Evolutionary conservation across 768 basidiomycete species (phyloP).

Genomic region (Fistulinella prunicolor): DNA sequence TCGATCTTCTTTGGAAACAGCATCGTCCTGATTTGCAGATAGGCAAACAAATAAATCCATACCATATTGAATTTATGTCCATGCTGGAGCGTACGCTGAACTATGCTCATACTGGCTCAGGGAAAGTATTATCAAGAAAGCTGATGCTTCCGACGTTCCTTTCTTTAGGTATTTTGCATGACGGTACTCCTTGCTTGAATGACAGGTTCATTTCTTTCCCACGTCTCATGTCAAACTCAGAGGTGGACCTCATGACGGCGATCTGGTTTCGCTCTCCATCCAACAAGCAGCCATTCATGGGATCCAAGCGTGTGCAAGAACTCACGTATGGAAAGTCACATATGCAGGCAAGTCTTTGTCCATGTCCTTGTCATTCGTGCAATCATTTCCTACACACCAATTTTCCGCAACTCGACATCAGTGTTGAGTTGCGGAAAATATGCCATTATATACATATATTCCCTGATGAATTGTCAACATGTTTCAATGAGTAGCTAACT

Average conservation of each 20-base stretch:
- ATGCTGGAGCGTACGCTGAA: constrained; percentile 5
- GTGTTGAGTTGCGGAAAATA: too few relatives aligned
- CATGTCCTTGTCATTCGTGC: too few relatives aligned
- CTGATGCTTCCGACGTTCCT: not conserved
- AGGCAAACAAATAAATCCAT: not conserved
- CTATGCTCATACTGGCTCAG: constrained; percentile 5
- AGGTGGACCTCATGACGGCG: too few relatives aligned
- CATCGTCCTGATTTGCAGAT: not conserved
- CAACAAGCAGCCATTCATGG: not conserved
- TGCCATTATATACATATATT: too few relatives aligned
- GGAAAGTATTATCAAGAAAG: not conserved
- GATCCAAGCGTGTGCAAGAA: not conserved
- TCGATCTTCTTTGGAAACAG: not conserved
- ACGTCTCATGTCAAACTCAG: too few relatives aligned
- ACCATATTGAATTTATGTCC: constrained; percentile 6
- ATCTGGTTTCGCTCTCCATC: too few relatives aligned
- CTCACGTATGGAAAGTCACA: not conserved
- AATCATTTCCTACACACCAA: too few relatives aligned
- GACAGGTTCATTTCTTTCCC: not conserved
- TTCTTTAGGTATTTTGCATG: not conserved
- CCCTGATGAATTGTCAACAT: too few relatives aligned
- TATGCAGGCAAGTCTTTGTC: not conserved
- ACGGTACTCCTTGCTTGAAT: not conserved
- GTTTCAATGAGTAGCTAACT: too few relatives aligned
- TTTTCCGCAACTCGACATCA: too few relatives aligned